These are phyloP conservation scores for Neckera pumila DNA, from an alignment of 225 moss, liverwort and hornwort genomes.

Conservation along the genomic window DNA sequence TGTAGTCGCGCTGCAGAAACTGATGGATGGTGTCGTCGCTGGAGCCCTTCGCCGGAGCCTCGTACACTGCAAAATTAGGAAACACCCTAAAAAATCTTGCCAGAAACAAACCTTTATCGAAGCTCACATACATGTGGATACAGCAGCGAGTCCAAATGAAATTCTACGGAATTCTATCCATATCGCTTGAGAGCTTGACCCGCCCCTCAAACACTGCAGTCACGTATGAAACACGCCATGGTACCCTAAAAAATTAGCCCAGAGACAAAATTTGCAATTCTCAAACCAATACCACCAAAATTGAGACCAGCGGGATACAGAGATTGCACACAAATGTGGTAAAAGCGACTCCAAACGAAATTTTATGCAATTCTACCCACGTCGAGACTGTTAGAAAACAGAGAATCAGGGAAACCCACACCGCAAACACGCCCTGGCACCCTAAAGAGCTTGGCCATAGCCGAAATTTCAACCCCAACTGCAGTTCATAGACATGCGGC, in stretches of 20 bases:
- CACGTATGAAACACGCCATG: not conserved
- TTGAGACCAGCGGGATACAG: not conserved
- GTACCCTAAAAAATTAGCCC: not conserved
- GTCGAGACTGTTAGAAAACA: not conserved
- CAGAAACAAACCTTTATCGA: not conserved
- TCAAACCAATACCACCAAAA: not conserved
- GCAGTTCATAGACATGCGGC: not conserved
- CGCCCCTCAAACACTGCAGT: not conserved
- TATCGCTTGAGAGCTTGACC: not conserved
- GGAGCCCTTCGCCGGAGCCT: slow-evolving; percentile 28
- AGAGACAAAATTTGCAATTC: not conserved
- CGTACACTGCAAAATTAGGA: slow-evolving; percentile 2
- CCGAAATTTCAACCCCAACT: not conserved
- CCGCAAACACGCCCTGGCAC: not conserved
- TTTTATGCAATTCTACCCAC: not conserved
- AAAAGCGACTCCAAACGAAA: not conserved
- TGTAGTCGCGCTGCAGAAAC: slow-evolving; percentile 87
- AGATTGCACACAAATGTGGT: not conserved
- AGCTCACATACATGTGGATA: not conserved
- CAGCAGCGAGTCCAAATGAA: not conserved
- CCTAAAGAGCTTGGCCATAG: not conserved
- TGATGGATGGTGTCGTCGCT: slow-evolving; percentile 82
- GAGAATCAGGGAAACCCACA: not conserved
- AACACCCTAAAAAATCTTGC: not conserved
- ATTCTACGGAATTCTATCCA: not conserved